Evolutionary conservation across 2,329 filamentous ascomycete genomes (phyloP), one percentile per base, ranked within the genome.

Genomic region (Metarhizium brunneum): DNA sequence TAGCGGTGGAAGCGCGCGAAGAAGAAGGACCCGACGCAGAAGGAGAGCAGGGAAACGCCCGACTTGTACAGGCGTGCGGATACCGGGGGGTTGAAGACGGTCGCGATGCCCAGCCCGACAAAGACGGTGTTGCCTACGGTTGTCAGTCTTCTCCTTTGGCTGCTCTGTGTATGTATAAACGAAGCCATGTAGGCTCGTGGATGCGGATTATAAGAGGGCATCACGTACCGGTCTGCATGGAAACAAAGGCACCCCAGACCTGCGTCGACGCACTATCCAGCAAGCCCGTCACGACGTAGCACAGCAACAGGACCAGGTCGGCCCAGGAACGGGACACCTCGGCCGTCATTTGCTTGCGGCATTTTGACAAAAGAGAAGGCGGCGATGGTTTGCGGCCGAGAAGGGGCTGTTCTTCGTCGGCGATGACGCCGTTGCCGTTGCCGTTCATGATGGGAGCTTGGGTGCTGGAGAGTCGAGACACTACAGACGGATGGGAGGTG

Each of bases 181-280:
- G 42, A 20, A 25, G 25, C 25, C 25, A 4, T 25, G 25, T 25
- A 3, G 25, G 25, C 25, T 25, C 25, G 25, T 4, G 1, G 25
- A 25, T 25, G 25, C 25, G 25, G 25, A 25, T 25, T 25, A 25
- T 3, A 25, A 25, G 25, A 25, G 25, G 25, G 25, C 25, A 25
- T 25, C 3, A 69, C 74, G 60, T 64, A 82, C 87, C 87, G 36
- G 88, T 92, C 66, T 92, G 88, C 88, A 92, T 92, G 63, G 85
- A 88, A 45, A 90, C 87, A 63, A 92, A 92, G 2, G 85, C 85
- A 13, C 87, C 86, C 85, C 87, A 92, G 47, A 87, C 86, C 56
- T 84, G 86, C 50, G 88, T 86, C 2, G 87, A 84, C 2, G 86
- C 84, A 69, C 86, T 89, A 70, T 92, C 88, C 7, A 90, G 78